Base-by-base conservation (phyloP, 225 moss, liverwort and hornwort genomes). In the Polytrichum formosum region DNA sequence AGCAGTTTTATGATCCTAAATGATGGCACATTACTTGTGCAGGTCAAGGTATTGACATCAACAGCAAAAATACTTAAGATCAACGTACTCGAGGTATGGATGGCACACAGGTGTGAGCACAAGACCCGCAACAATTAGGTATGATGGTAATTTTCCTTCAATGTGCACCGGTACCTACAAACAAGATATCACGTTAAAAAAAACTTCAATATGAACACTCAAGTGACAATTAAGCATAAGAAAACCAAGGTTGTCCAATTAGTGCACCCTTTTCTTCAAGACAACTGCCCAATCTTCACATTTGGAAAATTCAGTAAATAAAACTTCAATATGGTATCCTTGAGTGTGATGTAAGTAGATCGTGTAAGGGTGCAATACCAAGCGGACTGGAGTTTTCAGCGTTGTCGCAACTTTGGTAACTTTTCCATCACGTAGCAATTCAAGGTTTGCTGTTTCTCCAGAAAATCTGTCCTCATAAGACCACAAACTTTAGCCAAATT, bases 31-130 rank as follows among this genome's bases (percentile, higher is more conserved):
- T 46, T 3, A 46, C 46, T 46, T 46, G 16, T 13, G 13, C 46
- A 46, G 46, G 46, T 46, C 46, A 46, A 46, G 46, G 10, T 46
- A 13, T 7, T 46, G 46, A 46, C 13, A 46, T 46, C 46, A 46
- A 46, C 13, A 46, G 46, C 13, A 46, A 13, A 37, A 46, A 46
- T 46, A 46, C 13, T 46, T 46, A 46, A 46, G 46, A 31, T 64
- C 18, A 33, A 82, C 97, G 75, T 91, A 98, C 97, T 98, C 97
- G 60, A 98, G 85, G 70, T 92, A 98, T 74, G 97, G 97, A 80
- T 98, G 92, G 81, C 92, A 94, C 75, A 98, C 90, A 76, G 94
- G 90, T 28, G 94, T 98, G 79, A 98, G 92, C 69, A 98, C 97
- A 62, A 98, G 83, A 70, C 97, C 94, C 23, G 94, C 94, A 55